Evolutionary conservation across 352 stramenopile species (phyloP), one percentile per base, ranked within the genome.

Genomic region (Globisporangium carolinianum): DNA sequence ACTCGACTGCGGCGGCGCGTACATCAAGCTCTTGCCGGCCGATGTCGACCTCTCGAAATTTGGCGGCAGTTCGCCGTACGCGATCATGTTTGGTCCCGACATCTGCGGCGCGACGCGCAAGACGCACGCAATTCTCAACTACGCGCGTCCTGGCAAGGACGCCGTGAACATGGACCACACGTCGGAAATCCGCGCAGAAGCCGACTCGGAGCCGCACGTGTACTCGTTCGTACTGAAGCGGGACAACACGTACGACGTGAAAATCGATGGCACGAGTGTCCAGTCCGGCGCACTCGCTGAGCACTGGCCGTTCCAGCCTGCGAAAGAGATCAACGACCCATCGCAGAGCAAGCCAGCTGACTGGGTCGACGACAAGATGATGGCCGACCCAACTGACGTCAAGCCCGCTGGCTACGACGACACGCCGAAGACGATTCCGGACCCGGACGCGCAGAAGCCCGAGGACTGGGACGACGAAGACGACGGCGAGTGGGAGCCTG

Each of bases 21-120:
- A 98, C 66, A 65, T 98, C 17, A 98, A 98, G 83, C 67, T 98
- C 58, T 72, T 97, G 50, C 74, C 79, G 12, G 63, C 83, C 15
- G 51, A 71, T 8, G 59, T 62, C 5, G 71, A 89, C 59, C 77
- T 83, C 18, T 76, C 64, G 17, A 61, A 72, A 47, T 89, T 97
- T 53, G 84, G 80, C 53, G 83, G 96, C 66, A 60, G 73, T 35
- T 91, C 89, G 50, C 92, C 91, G 36, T 98, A 97, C 61, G 82
- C 88, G 56, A 85, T 98, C 71, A 98, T 98, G 94, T 98, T 98
- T 71, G 94, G 94, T 1, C 94, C 94, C 1, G 94, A 98, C 69
- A 96, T 96, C 59, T 98, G 94, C 65, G 94, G 94, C 46, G 65
- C 73, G 11, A 98, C 72, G 63, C 91, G 98, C 69, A 98, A 98